Conservation (phyloP, 495 filamentous ascomycete species). For the Collariella sp. region DNA sequence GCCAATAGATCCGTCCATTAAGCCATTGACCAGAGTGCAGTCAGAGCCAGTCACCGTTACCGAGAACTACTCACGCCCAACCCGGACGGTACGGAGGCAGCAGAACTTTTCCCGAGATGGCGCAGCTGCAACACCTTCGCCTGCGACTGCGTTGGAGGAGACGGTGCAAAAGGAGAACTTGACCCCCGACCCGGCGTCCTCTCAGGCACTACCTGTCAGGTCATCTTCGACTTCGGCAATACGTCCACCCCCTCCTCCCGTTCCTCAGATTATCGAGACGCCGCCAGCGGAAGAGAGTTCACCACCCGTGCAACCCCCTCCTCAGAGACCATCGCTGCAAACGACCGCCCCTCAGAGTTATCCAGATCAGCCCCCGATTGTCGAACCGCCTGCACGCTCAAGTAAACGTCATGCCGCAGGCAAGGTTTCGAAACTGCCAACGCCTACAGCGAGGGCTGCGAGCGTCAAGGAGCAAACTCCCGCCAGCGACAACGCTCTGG, state of each 20-base stretch:
- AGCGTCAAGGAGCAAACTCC: conserved; percentile 17
- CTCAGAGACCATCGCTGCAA: conserved; percentile 51
- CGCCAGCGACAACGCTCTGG: conserved; percentile 32
- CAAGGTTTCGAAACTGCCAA: conserved; percentile 22
- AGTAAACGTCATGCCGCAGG: conserved; percentile 36
- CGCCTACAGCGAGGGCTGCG: conserved; percentile 1
- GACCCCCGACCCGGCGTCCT: conserved; percentile 9
- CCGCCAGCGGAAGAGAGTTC: conserved; percentile 43
- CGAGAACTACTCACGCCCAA: conserved; percentile 47
- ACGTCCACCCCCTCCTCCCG: conserved; percentile 25
- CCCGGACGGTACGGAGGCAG: conserved; percentile 36
- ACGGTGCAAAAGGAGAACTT: conserved; percentile 15
- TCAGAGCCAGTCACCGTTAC: conserved; percentile 68
- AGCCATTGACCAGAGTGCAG: conserved; percentile 58
- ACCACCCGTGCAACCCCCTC: conserved; percentile 28
- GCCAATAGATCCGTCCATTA: conserved; percentile 40
- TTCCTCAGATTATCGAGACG: conserved; percentile 64
- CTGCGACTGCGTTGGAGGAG: conserved; percentile 1
- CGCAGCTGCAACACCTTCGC: not conserved
- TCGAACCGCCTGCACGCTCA: conserved; percentile 39
- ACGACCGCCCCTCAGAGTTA: conserved; percentile 28
- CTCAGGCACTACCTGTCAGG: conserved; percentile 19
- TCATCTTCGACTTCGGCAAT: conserved; percentile 18
- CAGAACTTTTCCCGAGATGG: conserved; percentile 34
- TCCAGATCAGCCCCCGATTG: conserved; percentile 24